Evolutionary conservation across 2,329 filamentous ascomycete genomes (phyloP).

Genomic region (Epichloe aotearoae): DNA sequence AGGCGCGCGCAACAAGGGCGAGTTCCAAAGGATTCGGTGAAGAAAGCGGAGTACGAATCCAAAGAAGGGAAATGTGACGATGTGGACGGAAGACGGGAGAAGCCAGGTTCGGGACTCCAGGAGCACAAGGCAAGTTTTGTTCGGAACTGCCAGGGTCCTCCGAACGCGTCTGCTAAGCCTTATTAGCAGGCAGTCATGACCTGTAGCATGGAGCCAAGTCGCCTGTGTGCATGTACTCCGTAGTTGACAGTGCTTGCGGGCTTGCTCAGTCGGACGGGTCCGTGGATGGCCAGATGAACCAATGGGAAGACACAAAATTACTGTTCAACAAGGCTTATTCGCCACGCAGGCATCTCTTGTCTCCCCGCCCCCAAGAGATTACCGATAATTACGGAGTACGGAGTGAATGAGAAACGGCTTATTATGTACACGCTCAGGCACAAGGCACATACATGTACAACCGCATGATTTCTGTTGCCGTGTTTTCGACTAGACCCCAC

Average conservation of each 20-base stretch:
- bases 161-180: no score
- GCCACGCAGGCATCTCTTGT: conserved; percentile 1
- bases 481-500: neutral
- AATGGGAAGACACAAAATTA: conserved; percentile 18
- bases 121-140: no score
- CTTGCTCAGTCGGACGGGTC: conserved; percentile 2
- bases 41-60: no score
- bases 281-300: conserved; percentile 5
- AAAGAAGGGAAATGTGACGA: no score
- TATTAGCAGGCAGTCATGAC: neutral
- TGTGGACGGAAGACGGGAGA: no score
- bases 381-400: no score
- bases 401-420: no score
- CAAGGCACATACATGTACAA: no score
- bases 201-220: neutral
- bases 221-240: neutral
- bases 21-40: neutral
- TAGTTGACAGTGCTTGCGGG: neutral
- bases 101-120: no score
- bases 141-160: neutral
- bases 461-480: neutral
- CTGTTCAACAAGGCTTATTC: conserved; percentile 14
- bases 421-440: no score
- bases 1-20: neutral
- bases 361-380: no score